Evolutionary conservation across 257 asterid genomes (phyloP).

Genomic region (Solanum piurae): DNA sequence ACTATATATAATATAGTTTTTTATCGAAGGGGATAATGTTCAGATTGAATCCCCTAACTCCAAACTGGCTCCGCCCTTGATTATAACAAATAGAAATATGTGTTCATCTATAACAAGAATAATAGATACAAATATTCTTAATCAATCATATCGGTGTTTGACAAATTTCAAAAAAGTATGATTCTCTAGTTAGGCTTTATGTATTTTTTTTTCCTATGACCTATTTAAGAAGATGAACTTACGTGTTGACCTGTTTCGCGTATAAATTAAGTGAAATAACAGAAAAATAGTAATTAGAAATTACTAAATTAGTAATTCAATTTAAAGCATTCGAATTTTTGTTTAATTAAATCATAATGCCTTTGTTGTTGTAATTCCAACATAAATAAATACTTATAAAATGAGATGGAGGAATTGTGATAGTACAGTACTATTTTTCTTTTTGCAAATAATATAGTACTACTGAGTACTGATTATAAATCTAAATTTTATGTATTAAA

Average conservation of each 20-base stretch:
- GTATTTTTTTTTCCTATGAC: background rate
- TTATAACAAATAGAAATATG: too few species aligned
- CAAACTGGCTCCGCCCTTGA: background rate
- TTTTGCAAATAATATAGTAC: background rate
- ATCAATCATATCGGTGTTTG: background rate
- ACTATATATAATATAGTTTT: background rate
- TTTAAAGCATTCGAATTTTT: background rate
- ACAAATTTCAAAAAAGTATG: background rate
- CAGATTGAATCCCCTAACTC: background rate
- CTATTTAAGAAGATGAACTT: background rate
- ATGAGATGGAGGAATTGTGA: background rate
- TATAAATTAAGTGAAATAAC: too few species aligned
- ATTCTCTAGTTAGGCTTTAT: background rate
- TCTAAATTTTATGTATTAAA: background rate
- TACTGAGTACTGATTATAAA: background rate
- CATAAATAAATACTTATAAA: too few species aligned
- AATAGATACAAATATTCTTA: background rate
- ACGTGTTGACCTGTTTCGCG: background rate
- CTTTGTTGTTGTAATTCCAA: background rate
- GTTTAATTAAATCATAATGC: background rate
- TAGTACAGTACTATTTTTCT: background rate
- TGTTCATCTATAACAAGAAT: background rate
- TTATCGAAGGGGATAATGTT: too few species aligned
- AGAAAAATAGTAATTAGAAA: background rate
- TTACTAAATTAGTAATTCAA: background rate